phyloP scores from a whole-genome alignment of 108 stramenopile genomes.

The Epithemia pelagica region DNA sequence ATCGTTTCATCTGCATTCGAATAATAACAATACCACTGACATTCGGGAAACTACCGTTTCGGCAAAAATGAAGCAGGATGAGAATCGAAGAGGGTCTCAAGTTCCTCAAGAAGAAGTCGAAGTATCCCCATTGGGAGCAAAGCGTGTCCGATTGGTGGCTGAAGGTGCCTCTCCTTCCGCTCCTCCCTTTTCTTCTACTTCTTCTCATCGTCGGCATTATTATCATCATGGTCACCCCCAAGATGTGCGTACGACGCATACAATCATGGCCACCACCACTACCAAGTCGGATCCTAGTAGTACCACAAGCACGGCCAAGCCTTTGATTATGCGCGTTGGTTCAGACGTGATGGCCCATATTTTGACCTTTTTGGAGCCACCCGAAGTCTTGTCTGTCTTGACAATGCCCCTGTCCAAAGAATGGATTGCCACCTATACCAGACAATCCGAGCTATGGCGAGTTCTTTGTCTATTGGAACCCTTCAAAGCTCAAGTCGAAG shows the following conservation, averaged over 20 bases:
- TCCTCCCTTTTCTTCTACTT: not conserved
- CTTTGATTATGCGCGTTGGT: constrained; percentile 43
- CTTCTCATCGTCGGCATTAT: not conserved
- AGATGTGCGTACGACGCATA: not conserved
- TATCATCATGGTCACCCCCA: not conserved
- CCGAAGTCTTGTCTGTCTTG: constrained; percentile 52
- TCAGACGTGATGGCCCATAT: constrained; percentile 72
- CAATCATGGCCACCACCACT: too few species aligned
- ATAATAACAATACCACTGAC: too few species aligned
- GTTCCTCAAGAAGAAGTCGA: not conserved
- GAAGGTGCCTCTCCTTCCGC: not conserved
- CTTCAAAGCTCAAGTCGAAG: constrained; percentile 68
- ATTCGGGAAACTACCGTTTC: too few species aligned
- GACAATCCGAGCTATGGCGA: constrained; percentile 71
- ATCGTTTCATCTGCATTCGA: not conserved
- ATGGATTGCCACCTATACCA: constrained; percentile 57
- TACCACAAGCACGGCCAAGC: not conserved
- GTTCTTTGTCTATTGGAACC: constrained; percentile 68
- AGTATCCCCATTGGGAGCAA: not conserved
- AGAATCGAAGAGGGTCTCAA: not conserved
- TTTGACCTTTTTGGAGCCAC: constrained; percentile 60
- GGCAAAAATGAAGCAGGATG: not conserved
- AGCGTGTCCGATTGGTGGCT: not conserved
- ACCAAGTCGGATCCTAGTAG: not conserved
- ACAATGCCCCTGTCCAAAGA: constrained; percentile 68